These are phyloP conservation scores for Euphorbia pulcherrima DNA, from an alignment of 345 rosid genomes.

Conservation along the genomic window DNA sequence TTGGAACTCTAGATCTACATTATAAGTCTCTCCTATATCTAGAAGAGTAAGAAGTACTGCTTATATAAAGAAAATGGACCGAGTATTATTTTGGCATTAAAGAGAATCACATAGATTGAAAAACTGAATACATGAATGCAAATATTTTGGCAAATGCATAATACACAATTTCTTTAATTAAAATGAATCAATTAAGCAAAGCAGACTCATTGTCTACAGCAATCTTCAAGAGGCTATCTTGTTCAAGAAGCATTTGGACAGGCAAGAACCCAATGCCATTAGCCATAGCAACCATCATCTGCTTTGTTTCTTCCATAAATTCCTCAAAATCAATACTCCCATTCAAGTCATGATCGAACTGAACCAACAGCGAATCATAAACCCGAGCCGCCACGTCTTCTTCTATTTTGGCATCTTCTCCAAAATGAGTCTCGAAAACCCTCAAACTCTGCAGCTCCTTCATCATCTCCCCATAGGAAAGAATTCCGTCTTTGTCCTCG, in stretches of 20 bases:
- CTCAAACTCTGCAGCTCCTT: constrained; percentile 40
- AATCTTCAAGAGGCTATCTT: constrained; percentile 41
- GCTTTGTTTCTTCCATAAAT: constrained; percentile 43
- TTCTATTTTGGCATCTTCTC: constrained; percentile 30
- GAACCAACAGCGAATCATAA: constrained; percentile 30
- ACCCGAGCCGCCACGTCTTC: constrained; percentile 24
- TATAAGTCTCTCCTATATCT: no score
- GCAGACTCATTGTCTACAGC: constrained; percentile 43
- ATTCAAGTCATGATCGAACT: constrained; percentile 40
- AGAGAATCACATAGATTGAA: neutral
- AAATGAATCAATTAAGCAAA: neutral
- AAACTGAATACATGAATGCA: neutral
- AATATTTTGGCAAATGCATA: neutral
- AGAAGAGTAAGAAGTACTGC: no score
- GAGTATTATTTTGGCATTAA: no score
- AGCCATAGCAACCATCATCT: constrained; percentile 48
- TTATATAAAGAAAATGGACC: no score
- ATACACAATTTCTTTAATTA: no score
- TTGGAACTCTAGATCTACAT: no score
- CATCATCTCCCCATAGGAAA: constrained; percentile 41
- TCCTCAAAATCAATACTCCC: constrained; percentile 40
- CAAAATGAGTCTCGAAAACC: constrained; percentile 40
- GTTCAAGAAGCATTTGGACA: constrained; percentile 45
- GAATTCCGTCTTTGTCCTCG: constrained; percentile 33
- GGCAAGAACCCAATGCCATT: constrained; percentile 48